Evolutionary conservation across 1,284 basidiomycete genomes (phyloP).

Genomic region (Microbotryomycetes sp.): DNA sequence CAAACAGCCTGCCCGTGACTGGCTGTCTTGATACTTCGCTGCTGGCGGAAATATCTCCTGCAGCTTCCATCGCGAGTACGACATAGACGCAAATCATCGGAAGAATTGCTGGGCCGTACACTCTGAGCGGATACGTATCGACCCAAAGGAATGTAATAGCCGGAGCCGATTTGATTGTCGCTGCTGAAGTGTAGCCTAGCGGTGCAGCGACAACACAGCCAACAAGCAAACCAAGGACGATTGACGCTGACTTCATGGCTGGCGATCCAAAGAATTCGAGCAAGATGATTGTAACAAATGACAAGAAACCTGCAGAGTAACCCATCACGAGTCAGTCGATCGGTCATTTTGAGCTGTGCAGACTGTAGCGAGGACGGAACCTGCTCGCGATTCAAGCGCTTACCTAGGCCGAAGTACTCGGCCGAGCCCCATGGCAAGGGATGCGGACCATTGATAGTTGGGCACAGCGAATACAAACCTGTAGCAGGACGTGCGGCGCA

Average conservation of each 20-base stretch:
- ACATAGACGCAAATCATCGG: constrained; percentile 73
- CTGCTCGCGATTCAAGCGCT: no score
- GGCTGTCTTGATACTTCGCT: constrained; percentile 66
- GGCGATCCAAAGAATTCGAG: constrained; percentile 68
- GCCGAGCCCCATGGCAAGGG: constrained; percentile 43
- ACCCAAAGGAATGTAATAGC: constrained; percentile 71
- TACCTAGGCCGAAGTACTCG: constrained; percentile 37
- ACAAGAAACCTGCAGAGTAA: constrained; percentile 57
- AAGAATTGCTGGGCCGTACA: constrained; percentile 73
- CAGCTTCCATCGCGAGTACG: constrained; percentile 67
- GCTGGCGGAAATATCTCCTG: constrained; percentile 77
- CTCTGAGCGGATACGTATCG: constrained; percentile 62
- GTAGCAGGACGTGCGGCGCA: constrained; percentile 54
- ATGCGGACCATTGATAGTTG: constrained; percentile 56
- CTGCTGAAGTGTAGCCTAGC: constrained; percentile 60
- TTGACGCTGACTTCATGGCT: constrained; percentile 59
- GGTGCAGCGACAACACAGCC: constrained; percentile 72
- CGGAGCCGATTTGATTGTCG: constrained; percentile 57
- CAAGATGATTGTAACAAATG: constrained; percentile 65
- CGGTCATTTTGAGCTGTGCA: no score
- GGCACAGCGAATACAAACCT: constrained; percentile 63
- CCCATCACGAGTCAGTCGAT: not conserved
- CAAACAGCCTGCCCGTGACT: constrained; percentile 48
- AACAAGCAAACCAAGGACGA: constrained; percentile 46
- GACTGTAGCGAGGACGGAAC: not conserved